Evolutionary conservation across 2,329 filamentous ascomycete genomes (phyloP), one percentile per base, ranked within the genome.

Genomic region (Zymoseptoria tritici): DNA sequence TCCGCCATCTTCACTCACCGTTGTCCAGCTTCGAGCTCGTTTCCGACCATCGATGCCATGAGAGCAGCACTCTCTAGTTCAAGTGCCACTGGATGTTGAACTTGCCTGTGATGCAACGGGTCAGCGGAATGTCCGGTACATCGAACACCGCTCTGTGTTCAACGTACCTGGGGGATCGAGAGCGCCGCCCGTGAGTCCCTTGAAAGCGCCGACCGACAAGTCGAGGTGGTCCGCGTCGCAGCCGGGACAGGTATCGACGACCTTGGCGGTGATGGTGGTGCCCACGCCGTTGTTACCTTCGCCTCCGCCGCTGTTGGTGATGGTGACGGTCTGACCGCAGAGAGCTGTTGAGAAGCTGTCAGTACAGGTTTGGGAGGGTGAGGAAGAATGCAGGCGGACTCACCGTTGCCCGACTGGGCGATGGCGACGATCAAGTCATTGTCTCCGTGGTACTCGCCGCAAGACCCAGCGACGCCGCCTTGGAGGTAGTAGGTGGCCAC

Each of bases 301-400:
- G 7, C 57, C 57, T 19, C 57, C 57, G 4, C 57, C 57, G 20
- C 29, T 56, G 54, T 59, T 59, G 53, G 56, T 59, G 50, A 59
- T 56, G 19, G 57, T 59, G 19, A 59, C 57, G 21, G 57, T 59
- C 29, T 59, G 57, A 50, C 57, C 57, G 54, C 57, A 59, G 57
- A 56, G 57, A 21, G 57, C 57, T 59, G 20, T 29, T 29, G 26
- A 9, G 9, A n/a, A 21, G 8, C 4, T 52, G 20, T 52, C 24
- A 52, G 50, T 22, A 53, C 8, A 11, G 21, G 4, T 24, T 13
- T 42, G 11, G 11, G 16, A 16, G 36, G 36, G 36, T 4, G 4
- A 2, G 36, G 16, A 16, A 42, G 16, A 4, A 36, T 42, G 26
- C 26, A 9, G 26, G 26, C 26, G 16, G 51, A 52, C 52, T 7